Evolutionary conservation across 1,284 basidiomycete genomes (phyloP).

Genomic region (Ustilago loliicola): DNA sequence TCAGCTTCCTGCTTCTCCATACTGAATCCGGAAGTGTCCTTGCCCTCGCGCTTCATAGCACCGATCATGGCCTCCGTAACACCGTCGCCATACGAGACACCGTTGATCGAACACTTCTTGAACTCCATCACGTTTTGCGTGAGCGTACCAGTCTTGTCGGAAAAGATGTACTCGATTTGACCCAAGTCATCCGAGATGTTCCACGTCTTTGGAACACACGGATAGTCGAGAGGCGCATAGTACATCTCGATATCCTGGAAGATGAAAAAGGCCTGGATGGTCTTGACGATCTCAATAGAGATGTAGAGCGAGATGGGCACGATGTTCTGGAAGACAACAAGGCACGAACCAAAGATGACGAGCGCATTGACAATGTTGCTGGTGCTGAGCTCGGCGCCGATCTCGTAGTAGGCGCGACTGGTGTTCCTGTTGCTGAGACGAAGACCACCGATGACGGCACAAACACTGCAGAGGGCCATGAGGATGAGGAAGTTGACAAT

Average conservation of each 20-base stretch:
- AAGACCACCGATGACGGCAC: conserved; percentile 81
- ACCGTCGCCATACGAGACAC: conserved; percentile 89
- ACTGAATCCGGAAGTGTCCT: conserved; percentile 76
- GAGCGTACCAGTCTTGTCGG: conserved; percentile 79
- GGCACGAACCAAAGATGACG: conserved; percentile 80
- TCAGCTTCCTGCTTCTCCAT: conserved; percentile 74
- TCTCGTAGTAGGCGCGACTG: conserved; percentile 78
- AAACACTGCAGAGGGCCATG: conserved; percentile 81
- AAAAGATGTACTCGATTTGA: conserved; percentile 97
- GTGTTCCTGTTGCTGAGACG: conserved; percentile 77
- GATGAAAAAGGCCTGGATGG: conserved; percentile 96
- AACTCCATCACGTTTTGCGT: conserved; percentile 92
- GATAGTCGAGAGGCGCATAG: conserved; percentile 83
- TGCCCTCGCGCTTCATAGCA: conserved; percentile 85
- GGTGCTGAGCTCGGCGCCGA: conserved; percentile 39
- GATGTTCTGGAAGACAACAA: conserved; percentile 97
- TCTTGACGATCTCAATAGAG: conserved; percentile 97
- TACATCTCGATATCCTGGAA: conserved; percentile 96
- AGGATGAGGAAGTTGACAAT: conserved; percentile 91
- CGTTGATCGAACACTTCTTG: conserved; percentile 91
- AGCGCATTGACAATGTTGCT: conserved; percentile 81
- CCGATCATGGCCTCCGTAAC: conserved; percentile 95
- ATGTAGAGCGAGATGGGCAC: conserved; percentile 97
- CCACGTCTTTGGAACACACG: conserved; percentile 96
- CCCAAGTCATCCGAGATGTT: conserved; percentile 97